Evolutionary conservation across 1,284 basidiomycete species (phyloP).

Genomic region (Heterobasidion parviporum): DNA sequence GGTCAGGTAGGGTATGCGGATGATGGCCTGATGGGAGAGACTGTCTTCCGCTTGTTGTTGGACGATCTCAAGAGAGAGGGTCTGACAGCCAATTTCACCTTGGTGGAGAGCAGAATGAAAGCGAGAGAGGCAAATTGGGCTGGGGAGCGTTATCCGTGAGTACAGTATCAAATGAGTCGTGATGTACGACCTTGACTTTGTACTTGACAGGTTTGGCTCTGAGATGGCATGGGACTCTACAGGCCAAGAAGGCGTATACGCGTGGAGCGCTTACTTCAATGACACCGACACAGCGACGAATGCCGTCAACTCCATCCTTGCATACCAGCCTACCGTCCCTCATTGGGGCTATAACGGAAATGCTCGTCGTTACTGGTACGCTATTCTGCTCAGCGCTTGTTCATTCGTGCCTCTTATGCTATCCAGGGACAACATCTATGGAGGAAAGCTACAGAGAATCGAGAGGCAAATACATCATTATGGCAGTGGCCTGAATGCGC

Average conservation of each 20-base stretch:
- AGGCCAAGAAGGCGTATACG: constrained; percentile 50
- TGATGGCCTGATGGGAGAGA: constrained; percentile 53
- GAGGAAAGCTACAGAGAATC: constrained; percentile 45
- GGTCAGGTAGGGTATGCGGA: constrained; percentile 36
- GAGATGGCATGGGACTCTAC: constrained; percentile 61
- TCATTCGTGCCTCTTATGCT: no score
- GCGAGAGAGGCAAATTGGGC: constrained; percentile 38
- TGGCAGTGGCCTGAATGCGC: constrained; percentile 48
- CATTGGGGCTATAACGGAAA: constrained; percentile 61
- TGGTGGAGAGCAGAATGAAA: constrained; percentile 40
- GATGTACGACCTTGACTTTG: background rate
- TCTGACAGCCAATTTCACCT: constrained; percentile 36
- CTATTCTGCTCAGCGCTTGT: background rate
- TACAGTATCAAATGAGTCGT: background rate
- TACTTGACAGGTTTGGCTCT: constrained; percentile 37
- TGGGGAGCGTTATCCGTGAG: constrained; percentile 42
- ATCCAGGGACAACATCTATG: constrained; percentile 48
- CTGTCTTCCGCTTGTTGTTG: constrained; percentile 38
- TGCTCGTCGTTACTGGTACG: constrained; percentile 47
- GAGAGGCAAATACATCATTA: constrained; percentile 57
- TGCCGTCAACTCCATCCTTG: constrained; percentile 48
- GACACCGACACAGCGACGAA: constrained; percentile 43
- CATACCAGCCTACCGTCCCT: constrained; percentile 47
- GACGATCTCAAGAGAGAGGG: constrained; percentile 49
- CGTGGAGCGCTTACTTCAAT: constrained; percentile 49